These are phyloP conservation scores for Sarocladium strictum DNA, from an alignment of 2,329 filamentous ascomycete genomes.

Conservation along the genomic window DNA sequence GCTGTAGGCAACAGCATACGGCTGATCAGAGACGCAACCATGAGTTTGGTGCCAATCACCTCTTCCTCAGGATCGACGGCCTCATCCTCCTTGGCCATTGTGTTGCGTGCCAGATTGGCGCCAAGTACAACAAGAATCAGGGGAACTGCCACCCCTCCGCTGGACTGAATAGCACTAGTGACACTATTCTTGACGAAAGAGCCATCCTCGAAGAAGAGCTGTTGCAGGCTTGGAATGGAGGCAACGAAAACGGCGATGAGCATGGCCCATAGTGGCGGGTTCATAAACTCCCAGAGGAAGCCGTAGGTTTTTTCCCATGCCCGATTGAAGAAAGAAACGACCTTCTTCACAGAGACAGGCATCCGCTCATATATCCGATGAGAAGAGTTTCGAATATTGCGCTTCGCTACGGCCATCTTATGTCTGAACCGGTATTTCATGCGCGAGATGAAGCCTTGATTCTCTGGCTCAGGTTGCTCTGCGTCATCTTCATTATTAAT, in stretches of 20 bases:
- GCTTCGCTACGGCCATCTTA: conserved; percentile 19
- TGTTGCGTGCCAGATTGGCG: conserved; percentile 90
- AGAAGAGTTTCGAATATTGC: conserved; percentile 17
- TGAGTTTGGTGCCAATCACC: conserved; percentile 63
- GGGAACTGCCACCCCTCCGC: conserved; percentile 85
- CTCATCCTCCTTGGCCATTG: conserved; percentile 61
- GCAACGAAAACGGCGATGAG: conserved; percentile 77
- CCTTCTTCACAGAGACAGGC: conserved; percentile 28
- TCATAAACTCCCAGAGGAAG: conserved; percentile 85
- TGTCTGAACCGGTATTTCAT: conserved; percentile 26
- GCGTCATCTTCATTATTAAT: conserved; percentile 38
- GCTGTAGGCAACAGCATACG: conserved; percentile 90
- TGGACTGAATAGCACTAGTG: conserved; percentile 78
- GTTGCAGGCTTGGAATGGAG: conserved; percentile 75
- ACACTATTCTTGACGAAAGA: conserved; percentile 92
- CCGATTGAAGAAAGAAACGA: conserved; percentile 16
- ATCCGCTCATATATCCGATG: conserved; percentile 25
- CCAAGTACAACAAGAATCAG: conserved; percentile 93
- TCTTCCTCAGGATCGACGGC: conserved; percentile 65
- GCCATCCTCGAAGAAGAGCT: conserved; percentile 79
- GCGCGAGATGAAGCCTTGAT: conserved; percentile 33
- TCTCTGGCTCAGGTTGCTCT: conserved; percentile 24
- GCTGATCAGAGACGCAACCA: conserved; percentile 78
- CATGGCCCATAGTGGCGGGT: conserved; percentile 92
- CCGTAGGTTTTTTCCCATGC: conserved; percentile 37